phyloP scores from a whole-genome alignment of 176 grass and related monocot genomes.

The Tillandsia leiboldiana region DNA sequence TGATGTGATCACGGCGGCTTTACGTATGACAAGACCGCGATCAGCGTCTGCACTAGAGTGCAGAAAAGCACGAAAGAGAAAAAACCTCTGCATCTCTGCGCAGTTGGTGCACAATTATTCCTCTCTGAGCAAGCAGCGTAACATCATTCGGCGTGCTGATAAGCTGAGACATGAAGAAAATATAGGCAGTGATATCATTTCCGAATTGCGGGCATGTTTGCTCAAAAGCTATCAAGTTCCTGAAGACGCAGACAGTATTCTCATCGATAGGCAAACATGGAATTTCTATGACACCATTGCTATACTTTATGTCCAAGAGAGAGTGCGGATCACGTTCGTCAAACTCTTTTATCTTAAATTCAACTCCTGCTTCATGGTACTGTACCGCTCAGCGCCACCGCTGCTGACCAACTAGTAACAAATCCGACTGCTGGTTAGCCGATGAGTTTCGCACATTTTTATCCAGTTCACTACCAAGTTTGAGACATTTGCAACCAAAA shows the following conservation, averaged over 20 bases:
- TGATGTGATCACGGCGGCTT: no score
- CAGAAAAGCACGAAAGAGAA: not conserved
- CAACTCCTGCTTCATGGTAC: not conserved
- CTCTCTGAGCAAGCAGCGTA: no score
- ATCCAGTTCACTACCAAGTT: not conserved
- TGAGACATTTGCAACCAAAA: not conserved
- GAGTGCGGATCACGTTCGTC: constrained; percentile 10
- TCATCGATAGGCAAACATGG: constrained; percentile 10
- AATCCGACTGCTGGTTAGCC: accelerated
- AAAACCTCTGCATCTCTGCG: constrained; percentile 10
- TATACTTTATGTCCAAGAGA: not conserved
- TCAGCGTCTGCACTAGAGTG: no score
- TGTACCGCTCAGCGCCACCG: constrained; percentile 17
- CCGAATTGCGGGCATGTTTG: constrained; percentile 4
- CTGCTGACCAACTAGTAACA: not conserved
- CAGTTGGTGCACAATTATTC: not conserved
- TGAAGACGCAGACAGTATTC: not conserved
- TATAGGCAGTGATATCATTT: constrained; percentile 5
- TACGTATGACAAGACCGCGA: no score
- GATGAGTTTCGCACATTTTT: not conserved
- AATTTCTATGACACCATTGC: constrained; percentile 12
- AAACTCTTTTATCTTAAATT: not conserved
- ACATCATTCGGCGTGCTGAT: constrained; percentile 13
- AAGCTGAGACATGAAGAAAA: constrained; percentile 13
- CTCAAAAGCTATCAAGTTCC: constrained; percentile 15